Evolutionary conservation across 345 rosid species (phyloP).

Genomic region (Erodium maritimum): DNA sequence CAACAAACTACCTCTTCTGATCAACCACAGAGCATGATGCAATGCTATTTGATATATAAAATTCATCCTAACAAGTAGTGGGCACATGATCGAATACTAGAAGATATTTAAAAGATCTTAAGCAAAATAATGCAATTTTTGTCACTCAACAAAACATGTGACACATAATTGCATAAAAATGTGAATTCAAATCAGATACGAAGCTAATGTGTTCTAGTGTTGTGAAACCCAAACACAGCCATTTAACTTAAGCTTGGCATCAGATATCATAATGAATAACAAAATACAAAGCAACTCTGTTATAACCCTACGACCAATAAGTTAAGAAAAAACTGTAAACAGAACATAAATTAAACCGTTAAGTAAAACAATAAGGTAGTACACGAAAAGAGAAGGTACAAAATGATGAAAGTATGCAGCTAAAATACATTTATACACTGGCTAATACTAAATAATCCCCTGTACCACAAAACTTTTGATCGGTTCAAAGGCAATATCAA

Average conservation of each 20-base stretch:
- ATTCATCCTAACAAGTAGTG: conserved; percentile 7
- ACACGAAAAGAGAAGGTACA: too few relatives aligned
- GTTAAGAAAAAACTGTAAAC: neutral
- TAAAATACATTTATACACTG: too few relatives aligned
- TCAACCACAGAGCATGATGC: conserved; percentile 7
- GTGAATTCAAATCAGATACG: neutral
- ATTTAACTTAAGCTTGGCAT: neutral
- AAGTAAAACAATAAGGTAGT: too few relatives aligned
- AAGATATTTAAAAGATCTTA: too few relatives aligned
- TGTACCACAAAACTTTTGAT: too few relatives aligned
- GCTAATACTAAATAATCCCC: too few relatives aligned
- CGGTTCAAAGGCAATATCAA: neutral
- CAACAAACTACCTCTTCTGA: conserved; percentile 30
- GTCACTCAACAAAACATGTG: neutral
- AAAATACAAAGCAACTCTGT: neutral
- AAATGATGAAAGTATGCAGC: too few relatives aligned
- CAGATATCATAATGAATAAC: neutral
- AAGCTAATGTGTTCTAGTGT: neutral
- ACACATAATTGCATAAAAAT: neutral
- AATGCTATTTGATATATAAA: conserved; percentile 1
- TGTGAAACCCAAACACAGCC: neutral
- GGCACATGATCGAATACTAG: conserved; percentile 1
- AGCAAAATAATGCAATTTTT: too few relatives aligned
- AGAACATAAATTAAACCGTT: too few relatives aligned
- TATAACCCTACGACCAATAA: neutral